A percentile compares a stretch with the other conserved stretches of the same genome.
phyloP scores from a whole-genome alignment of 2,329 filamentous ascomycete genomes.

The Neofusicoccum ribis region DNA sequence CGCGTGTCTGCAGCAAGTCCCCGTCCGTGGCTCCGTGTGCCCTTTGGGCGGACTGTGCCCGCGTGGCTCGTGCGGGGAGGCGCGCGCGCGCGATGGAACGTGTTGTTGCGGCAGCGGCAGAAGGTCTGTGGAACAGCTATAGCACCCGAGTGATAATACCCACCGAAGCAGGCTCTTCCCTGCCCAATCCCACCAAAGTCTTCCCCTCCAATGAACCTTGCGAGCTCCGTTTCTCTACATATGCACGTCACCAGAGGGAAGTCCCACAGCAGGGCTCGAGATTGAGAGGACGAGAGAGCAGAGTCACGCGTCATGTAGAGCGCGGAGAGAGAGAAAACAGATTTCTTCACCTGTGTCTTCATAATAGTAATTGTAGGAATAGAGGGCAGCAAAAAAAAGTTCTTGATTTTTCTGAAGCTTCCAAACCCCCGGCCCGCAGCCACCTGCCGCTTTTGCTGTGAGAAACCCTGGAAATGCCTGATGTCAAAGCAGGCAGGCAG shows the following conservation, averaged over 20 bases:
- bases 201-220: background rate
- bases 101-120: background rate
- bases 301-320: background rate
- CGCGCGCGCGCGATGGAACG: background rate
- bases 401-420: background rate
- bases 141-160: background rate
- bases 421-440: background rate
- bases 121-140: background rate
- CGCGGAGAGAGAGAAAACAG: background rate
- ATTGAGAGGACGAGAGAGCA: background rate
- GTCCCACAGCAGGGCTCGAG: background rate
- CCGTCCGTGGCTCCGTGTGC: too few species aligned
- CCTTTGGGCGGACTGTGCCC: background rate
- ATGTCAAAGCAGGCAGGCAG: background rate
- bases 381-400: background rate
- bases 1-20: too few species aligned
- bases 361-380: background rate
- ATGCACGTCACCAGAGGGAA: constrained; percentile 2
- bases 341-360: background rate
- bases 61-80: background rate
- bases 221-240: background rate
- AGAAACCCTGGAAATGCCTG: background rate
- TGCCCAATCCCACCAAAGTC: background rate
- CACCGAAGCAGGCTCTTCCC: constrained; percentile 13
- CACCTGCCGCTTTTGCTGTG: background rate